Conservation (phyloP, 1,139 yeast species). For the Saccharomyces uvarum region DNA sequence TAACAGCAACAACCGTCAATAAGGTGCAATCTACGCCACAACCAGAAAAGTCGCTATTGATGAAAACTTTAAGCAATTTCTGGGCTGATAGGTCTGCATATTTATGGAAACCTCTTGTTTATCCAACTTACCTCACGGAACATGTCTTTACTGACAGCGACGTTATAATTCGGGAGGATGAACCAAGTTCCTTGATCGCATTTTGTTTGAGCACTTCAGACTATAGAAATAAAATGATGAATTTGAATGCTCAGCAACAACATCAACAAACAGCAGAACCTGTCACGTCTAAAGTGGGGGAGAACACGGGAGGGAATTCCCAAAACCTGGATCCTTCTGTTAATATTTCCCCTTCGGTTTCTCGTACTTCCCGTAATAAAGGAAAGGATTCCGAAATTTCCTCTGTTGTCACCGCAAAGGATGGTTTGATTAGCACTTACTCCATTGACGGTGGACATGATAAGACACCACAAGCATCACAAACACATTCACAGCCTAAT, state of each 20-base stretch:
- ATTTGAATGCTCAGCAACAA: slow-evolving; percentile 65
- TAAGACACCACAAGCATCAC: neutral
- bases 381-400: neutral
- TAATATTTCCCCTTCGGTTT: neutral
- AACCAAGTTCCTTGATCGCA: slow-evolving; percentile 90
- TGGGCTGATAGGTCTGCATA: slow-evolving; percentile 98
- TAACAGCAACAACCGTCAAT: slow-evolving; percentile 21
- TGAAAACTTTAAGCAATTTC: slow-evolving; percentile 79
- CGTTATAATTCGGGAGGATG: slow-evolving; percentile 92
- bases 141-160: slow-evolving; percentile 92
- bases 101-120: slow-evolving; percentile 85
- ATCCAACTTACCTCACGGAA: slow-evolving; percentile 73
- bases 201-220: slow-evolving; percentile 83
- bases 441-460: neutral
- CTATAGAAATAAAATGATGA: slow-evolving; percentile 54
- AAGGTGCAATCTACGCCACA: slow-evolving; percentile 28
- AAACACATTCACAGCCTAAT: slow-evolving; percentile 5
- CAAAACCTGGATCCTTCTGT: neutral
- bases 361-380: neutral
- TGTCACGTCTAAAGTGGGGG: neutral
- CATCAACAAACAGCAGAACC: slow-evolving; percentile 33
- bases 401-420: neutral
- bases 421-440: neutral
- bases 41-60: slow-evolving; percentile 65
- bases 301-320: neutral